Evolutionary conservation across 805 yeast genomes (phyloP).

Genomic region (Cephaloascus fragrans): DNA sequence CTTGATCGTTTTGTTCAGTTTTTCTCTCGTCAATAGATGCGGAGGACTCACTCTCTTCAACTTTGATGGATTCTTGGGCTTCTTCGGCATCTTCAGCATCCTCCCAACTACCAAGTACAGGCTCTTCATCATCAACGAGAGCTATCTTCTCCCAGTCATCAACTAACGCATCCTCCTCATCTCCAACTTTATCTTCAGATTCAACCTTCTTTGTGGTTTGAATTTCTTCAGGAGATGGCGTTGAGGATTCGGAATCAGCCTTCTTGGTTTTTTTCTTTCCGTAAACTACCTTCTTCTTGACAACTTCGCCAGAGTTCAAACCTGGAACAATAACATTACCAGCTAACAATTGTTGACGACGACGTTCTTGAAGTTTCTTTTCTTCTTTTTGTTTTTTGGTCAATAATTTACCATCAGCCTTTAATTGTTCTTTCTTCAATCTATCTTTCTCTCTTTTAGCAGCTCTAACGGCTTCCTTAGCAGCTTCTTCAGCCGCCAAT

Average conservation of each 20-base stretch:
- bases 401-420: conserved; percentile 90
- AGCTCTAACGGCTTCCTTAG: conserved; percentile 45
- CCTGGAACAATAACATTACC: conserved; percentile 73
- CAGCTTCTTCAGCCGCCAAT: conserved; percentile 55
- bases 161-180: conserved; percentile 45
- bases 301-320: conserved; percentile 25
- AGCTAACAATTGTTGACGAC: conserved; percentile 76
- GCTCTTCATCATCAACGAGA: conserved; percentile 47
- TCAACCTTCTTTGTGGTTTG: conserved; percentile 7
- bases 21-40: conserved; percentile 20
- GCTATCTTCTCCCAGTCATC: conserved; percentile 86
- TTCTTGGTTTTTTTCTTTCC: conserved; percentile 51
- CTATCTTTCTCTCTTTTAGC: conserved; percentile 82
- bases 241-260: conserved; percentile 1
- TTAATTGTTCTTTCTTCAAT: conserved; percentile 79
- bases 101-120: conserved; percentile 44
- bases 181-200: conserved; percentile 18
- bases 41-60: conserved; percentile 18
- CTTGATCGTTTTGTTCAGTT: conserved; percentile 18
- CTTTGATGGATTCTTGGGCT: conserved; percentile 12
- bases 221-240: neutral
- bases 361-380: conserved; percentile 74
- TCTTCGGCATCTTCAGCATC: conserved; percentile 28
- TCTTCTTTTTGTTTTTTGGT: conserved; percentile 95
- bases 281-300: conserved; percentile 53